A percentile compares a stretch with the other conserved stretches of the same genome.
These are phyloP conservation scores for Cocos nucifera DNA, from an alignment of 176 grass and related monocot species.

Conservation along the genomic window DNA sequence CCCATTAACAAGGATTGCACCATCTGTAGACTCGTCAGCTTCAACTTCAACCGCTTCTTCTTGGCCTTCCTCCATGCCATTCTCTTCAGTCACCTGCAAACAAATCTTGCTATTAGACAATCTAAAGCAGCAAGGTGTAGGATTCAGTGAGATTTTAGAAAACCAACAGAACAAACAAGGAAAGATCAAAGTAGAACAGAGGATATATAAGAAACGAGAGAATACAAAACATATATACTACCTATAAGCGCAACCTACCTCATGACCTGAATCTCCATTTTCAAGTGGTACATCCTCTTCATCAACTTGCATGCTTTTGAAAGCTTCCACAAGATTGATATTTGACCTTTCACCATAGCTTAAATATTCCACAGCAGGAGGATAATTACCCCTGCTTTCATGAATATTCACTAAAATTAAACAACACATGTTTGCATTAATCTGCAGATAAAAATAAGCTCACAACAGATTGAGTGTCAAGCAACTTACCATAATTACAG, in stretches of 20 bases:
- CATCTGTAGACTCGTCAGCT: conserved; percentile 51
- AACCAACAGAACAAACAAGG: not conserved
- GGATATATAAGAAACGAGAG: not conserved
- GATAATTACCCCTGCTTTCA: conserved; percentile 62
- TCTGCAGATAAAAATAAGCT: not conserved
- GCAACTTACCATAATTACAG: too few species aligned
- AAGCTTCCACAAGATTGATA: conserved; percentile 71
- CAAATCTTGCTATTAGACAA: not conserved
- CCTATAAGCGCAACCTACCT: conserved; percentile 31
- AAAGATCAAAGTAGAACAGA: not conserved
- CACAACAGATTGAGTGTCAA: not conserved
- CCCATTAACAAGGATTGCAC: conserved; percentile 69
- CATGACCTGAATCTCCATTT: conserved; percentile 50
- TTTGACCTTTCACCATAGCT: conserved; percentile 59
- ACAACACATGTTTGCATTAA: not conserved
- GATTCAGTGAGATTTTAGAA: not conserved
- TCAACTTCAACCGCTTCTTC: conserved; percentile 70
- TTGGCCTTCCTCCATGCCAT: conserved; percentile 36
- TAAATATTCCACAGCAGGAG: conserved; percentile 61
- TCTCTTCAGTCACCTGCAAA: conserved; percentile 30
- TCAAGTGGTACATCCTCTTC: conserved; percentile 57
- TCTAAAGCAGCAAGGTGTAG: not conserved
- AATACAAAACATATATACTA: not conserved
- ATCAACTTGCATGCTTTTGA: conserved; percentile 73
- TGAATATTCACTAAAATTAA: conserved; percentile 14